Percentiles rank a stretch among this genome's conserved stretches.
Conservation (phyloP, 164 flowering plant species). For the Berberis vulgaris region DNA sequence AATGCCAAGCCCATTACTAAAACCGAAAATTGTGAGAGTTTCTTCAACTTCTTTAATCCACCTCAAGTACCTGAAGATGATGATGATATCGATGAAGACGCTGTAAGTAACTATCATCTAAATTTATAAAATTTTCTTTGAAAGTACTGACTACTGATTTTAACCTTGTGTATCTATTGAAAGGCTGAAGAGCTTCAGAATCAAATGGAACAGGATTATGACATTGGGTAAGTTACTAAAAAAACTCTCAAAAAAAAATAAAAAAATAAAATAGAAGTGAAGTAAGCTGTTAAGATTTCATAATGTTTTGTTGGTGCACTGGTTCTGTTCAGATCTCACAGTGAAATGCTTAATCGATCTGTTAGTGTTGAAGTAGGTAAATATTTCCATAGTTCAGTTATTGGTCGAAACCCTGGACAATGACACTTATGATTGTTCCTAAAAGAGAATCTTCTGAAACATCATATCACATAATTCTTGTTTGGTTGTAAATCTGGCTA, state of each 20-base stretch:
- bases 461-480: conserved; percentile 86
- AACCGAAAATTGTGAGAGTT: conserved; percentile 39
- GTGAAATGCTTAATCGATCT: too few species aligned
- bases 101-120: conserved; percentile 14
- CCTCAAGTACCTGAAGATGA: conserved; percentile 32
- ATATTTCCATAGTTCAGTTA: too few species aligned
- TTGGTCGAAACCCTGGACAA: too few species aligned
- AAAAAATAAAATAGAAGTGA: conserved; percentile 40
- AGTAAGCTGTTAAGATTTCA: conserved; percentile 38
- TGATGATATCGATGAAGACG: conserved; percentile 27
- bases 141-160: too few species aligned
- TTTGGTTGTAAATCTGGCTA: conserved; percentile 87
- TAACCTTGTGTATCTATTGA: background rate
- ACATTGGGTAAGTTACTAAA: conserved; percentile 29
- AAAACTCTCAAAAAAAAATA: conserved; percentile 26
- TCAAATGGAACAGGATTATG: conserved; percentile 46
- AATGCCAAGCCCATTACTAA: conserved; percentile 36
- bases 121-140: background rate
- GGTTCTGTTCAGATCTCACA: background rate
- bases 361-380: too few species aligned
- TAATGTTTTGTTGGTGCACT: background rate
- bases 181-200: conserved; percentile 45
- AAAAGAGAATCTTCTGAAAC: conserved; percentile 16
- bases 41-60: conserved; percentile 35
- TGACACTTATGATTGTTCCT: too few species aligned